These are phyloP conservation scores for Megacollybia marginata DNA, from an alignment of 768 basidiomycete genomes.

Conservation along the genomic window DNA sequence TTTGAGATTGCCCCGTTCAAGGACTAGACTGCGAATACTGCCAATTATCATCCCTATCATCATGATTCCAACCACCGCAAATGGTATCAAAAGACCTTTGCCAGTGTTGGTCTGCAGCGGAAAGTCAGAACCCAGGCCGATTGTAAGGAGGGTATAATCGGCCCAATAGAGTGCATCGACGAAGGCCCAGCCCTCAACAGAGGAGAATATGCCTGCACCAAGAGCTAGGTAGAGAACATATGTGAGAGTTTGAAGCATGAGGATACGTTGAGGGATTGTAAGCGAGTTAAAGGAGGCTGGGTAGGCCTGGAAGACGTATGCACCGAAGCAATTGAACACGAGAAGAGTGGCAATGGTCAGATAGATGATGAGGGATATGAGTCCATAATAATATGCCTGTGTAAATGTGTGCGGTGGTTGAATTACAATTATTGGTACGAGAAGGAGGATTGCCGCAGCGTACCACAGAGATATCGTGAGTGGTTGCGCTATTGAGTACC, in stretches of 20 bases:
- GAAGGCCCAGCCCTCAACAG: constrained; percentile 28
- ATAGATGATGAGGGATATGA: constrained; percentile 25
- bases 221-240: constrained; percentile 31
- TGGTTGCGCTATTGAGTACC: constrained; percentile 27
- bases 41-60: constrained; percentile 30
- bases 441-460: constrained; percentile 25
- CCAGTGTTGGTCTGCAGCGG: constrained; percentile 18
- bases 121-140: constrained; percentile 33
- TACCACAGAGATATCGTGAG: constrained; percentile 33
- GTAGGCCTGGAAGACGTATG: constrained; percentile 26
- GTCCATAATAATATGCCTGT: constrained; percentile 31
- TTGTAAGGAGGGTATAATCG: constrained; percentile 34
- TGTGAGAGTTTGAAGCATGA: constrained; percentile 35
- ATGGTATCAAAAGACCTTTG: constrained; percentile 28
- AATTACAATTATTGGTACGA: constrained; percentile 21
- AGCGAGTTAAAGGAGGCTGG: constrained; percentile 27
- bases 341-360: constrained; percentile 22
- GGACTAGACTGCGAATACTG: constrained; percentile 28
- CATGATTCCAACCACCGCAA: constrained; percentile 28
- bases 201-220: constrained; percentile 29
- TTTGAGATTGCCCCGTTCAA: constrained; percentile 28
- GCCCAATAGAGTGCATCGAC: constrained; percentile 34
- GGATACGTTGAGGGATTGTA: constrained; percentile 30
- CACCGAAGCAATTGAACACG: constrained; percentile 20
- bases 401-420: constrained; percentile 15